These are phyloP conservation scores for Cyclospora cayetanensis DNA, from an alignment of 169 alveolate species.

Conservation along the genomic window DNA sequence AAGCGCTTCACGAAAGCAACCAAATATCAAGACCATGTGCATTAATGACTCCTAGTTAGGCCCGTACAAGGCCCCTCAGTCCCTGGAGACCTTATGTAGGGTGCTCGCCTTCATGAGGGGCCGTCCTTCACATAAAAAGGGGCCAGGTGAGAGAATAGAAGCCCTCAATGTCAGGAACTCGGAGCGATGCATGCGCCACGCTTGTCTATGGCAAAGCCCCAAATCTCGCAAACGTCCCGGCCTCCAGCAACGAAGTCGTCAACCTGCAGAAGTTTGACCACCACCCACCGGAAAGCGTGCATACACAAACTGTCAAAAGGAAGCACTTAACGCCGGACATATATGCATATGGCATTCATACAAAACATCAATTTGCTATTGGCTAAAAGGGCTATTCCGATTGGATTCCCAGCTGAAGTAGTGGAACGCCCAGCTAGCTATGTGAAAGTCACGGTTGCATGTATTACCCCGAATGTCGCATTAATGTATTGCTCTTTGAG, in stretches of 20 bases:
- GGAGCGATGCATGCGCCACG: not conserved
- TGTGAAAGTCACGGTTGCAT: not conserved
- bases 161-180: no score
- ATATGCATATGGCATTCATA: no score
- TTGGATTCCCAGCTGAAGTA: not conserved
- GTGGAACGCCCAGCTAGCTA: not conserved
- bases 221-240: not conserved
- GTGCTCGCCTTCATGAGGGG: no score
- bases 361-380: not conserved
- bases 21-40: no score
- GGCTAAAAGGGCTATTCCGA: not conserved
- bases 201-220: slow-evolving; percentile 32
- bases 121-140: no score
- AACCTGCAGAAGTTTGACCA: not conserved
- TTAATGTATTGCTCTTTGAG: not conserved
- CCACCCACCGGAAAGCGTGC: not conserved
- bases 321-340: no score
- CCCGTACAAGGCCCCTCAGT: no score
- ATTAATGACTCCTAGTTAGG: no score
- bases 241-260: slow-evolving; percentile 13
- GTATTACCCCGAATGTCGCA: not conserved
- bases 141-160: no score
- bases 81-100: no score
- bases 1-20: no score
- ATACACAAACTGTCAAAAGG: no score